These are phyloP conservation scores for Galeopsis tetrahit DNA, from an alignment of 257 asterid species.

Conservation along the genomic window DNA sequence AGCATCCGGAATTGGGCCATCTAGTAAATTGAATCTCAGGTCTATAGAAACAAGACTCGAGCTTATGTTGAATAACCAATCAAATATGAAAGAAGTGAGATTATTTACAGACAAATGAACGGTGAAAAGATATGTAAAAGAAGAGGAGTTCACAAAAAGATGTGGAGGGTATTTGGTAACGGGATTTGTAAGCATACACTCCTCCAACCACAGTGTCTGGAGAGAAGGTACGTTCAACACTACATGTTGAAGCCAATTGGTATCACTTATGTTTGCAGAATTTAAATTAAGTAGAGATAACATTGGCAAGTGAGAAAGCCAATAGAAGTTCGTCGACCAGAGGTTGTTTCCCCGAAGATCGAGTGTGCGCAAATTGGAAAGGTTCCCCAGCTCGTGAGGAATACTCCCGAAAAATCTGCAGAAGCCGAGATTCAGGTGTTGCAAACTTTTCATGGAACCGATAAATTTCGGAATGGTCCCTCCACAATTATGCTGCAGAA, in stretches of 20 bases:
- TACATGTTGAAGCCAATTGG: slow-evolving; percentile 22
- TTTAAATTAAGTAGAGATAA: slow-evolving; percentile 22
- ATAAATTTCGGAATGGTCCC: slow-evolving; percentile 21
- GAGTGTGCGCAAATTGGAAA: slow-evolving; percentile 26
- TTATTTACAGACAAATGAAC: background rate
- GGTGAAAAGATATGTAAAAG: slow-evolving; percentile 15
- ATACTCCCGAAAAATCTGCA: background rate
- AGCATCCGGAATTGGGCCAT: too few species aligned
- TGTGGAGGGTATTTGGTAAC: background rate
- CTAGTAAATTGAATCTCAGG: slow-evolving; percentile 24
- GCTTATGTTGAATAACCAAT: slow-evolving; percentile 36
- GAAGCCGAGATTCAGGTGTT: background rate
- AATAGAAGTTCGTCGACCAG: slow-evolving; percentile 17
- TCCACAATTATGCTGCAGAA: slow-evolving; percentile 10
- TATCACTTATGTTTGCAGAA: background rate
- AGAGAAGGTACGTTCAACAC: slow-evolving; percentile 30
- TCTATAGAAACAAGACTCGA: slow-evolving; percentile 24
- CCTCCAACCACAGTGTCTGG: background rate
- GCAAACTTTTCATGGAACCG: slow-evolving; percentile 18
- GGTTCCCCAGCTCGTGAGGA: slow-evolving; percentile 26
- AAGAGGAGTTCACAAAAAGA: slow-evolving; percentile 6
- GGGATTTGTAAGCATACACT: background rate
- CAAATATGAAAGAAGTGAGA: slow-evolving; percentile 31
- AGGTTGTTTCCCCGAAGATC: background rate
- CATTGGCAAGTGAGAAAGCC: slow-evolving; percentile 33